Evolutionary conservation across 1,139 yeast genomes (phyloP), one percentile per base, ranked within the genome.

Genomic region (Taphrina deformans): DNA sequence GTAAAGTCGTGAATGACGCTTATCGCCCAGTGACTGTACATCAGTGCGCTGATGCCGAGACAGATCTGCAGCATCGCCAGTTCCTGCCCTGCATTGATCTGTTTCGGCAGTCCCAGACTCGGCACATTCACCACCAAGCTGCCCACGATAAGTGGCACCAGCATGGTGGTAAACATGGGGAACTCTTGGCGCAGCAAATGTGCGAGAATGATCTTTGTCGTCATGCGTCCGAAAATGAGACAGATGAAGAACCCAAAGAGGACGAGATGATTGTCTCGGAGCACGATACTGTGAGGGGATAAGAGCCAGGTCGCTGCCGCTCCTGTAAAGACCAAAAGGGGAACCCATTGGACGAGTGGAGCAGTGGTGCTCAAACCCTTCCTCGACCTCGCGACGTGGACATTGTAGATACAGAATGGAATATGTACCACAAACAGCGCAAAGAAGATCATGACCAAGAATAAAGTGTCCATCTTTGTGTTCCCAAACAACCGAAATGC

Each of bases 111-210:
- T 9, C 56, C 52, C 10, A 58, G 27, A 9, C 70, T 67, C 14
- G 67, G 56, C n/a, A 60, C 38, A 40, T 61, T 41, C 66, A 78
- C 78, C 24, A 77, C 62, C 7, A 77, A 53, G 2, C 78, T 72
- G 12, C 80, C 81, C 1, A 69, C 62, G 52, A 73, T 67, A 24
- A 78, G 72, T 14, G 79, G 77, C 16, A 76, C 67, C 70, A 75
- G 70, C 23, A 77, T 74, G 38, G 76, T 63, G 35, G 77, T 75
- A 75, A 77, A 74, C 65, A 70, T 71, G 31, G 95, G 95, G 78
- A 86, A 88, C n/a, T 77, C 76, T 73, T 86, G 91, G 59, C 82
- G 74, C 31, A 92, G 86, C 71, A 88, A 81, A 74, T 88, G 93
- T 18, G 88, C 88, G 69, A 86, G 78, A 70, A 88, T 88, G 55